Evolutionary conservation across 768 basidiomycete genomes (phyloP), one percentile per base, ranked within the genome.

Genomic region (Clavaria fumosa): DNA sequence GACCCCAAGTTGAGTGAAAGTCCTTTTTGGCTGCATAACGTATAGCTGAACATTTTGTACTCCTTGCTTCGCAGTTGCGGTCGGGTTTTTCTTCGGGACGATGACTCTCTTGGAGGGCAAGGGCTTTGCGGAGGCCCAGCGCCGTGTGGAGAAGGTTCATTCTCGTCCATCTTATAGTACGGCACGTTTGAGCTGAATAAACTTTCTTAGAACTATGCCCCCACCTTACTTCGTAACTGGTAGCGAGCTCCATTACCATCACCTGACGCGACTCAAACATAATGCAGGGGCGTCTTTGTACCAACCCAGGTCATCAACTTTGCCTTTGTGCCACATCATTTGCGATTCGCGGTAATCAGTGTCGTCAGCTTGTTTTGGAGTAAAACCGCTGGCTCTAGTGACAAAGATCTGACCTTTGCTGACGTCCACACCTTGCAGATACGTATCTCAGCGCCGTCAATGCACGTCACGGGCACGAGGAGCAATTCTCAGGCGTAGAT

Each of bases 21-120:
- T 47, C 11, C 19, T 14, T 34, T 9, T 23, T 17, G 30, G 18
- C n/a, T n/a, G n/a, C n/a, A n/a, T n/a, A n/a, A n/a, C n/a, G n/a
- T n/a, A n/a, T n/a, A n/a, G n/a, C n/a, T n/a, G n/a, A 3, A 22
- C 14, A 24, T 9, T 17, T 4, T 26, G 21, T 26, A 17, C 22
- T 12, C 14, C 9, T 15, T 38, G 5, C 11, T 3, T 31, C 14
- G 3, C 7, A 69, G 67, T 58, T 22, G 67, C 63, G 1, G 63
- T 70, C 2, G 58, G 59, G 2, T 66, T 66, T 39, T 70, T 69
- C 50, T 67, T 88, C 53, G 72, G 75, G 7, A 69, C 75, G 0
- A 86, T 88, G 78, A 75, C 79, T 23, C 50, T 81, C 28, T 50
- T 90, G 37, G 89, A 93, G 51, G 85, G 84, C 20, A 78, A 81